Base-by-base conservation (phyloP, 1,284 basidiomycete genomes). In the Austropuccinia psidii region DNA sequence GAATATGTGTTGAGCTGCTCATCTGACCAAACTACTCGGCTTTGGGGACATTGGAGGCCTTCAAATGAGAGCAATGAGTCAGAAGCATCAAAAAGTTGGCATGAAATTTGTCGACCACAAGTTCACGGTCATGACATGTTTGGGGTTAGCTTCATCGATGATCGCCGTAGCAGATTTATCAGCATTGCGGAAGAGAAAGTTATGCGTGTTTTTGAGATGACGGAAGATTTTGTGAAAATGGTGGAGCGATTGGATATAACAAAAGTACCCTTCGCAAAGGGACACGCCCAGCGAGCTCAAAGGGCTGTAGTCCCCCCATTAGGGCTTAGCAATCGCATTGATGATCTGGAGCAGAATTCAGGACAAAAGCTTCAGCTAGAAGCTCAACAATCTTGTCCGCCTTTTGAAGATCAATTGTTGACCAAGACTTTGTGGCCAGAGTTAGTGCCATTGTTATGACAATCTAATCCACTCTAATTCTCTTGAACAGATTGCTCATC, bases 101-200 rank as follows among this genome's bases (percentile, higher is more conserved):
- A 91, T 77, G 93, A 97, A 80, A 83, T 96, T 35, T 86, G 86
- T 33, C 87, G 93, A 19, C 93, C 93, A 29, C 93, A 98, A 81
- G 88, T 95, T 21, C 93, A 98, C 81, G 93, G 93, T 5, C 96
- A 97, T 80, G 92, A 96, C 78, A 83, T 96, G 54, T 84, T 93
- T n/a, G 88, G 88, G 75, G 88, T 86, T 1, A 86, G 85, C 1
- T 93, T 92, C 81, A 84, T 96, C 52, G 84, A 85, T 74, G 82
- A 89, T 0, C 82, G 92, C 52, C 87, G 86, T 27, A 72, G 37
- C 21, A 55, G n/a, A 39, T 92, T 95, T 78, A 88, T 88, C 19
- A 93, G 90, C 77, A 87, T 90, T 55, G 90, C 91, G 8, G 93
- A 97, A 78, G 93, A 97, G 81, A 96, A 96, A 81, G 91, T 95